Conservation (phyloP, 768 basidiomycete genomes). For the Lentinula raphanica region DNA sequence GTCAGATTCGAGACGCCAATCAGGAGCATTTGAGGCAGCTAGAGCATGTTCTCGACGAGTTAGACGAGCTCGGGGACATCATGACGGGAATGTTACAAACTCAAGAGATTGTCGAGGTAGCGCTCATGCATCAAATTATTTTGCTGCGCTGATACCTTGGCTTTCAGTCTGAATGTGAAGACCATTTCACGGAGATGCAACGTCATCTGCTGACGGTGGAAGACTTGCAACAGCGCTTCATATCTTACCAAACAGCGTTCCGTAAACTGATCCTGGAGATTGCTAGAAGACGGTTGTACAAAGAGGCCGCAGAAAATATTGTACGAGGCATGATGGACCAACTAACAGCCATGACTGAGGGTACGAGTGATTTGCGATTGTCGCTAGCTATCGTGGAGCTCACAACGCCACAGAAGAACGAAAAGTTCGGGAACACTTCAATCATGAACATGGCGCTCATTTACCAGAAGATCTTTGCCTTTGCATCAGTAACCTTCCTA, state of each 20-base stretch:
- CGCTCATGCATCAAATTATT: background rate
- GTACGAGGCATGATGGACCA: constrained; percentile 62
- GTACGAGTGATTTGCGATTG: constrained; percentile 27
- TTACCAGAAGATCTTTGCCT: constrained; percentile 79
- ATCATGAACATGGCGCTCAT: constrained; percentile 64
- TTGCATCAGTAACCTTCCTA: constrained; percentile 69
- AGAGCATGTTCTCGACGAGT: constrained; percentile 47
- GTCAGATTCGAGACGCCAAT: constrained; percentile 32
- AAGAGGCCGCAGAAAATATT: constrained; percentile 59
- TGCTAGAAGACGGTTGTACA: constrained; percentile 59
- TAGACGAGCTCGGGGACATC: constrained; percentile 75
- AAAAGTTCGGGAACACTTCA: constrained; percentile 59
- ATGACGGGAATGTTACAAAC: constrained; percentile 73
- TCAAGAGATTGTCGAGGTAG: constrained; percentile 67
- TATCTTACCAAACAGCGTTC: constrained; percentile 69
- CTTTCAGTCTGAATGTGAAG: constrained; percentile 44
- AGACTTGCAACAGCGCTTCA: constrained; percentile 60
- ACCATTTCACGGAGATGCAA: constrained; percentile 51
- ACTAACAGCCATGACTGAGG: constrained; percentile 60
- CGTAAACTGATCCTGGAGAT: constrained; percentile 72
- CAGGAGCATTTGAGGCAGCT: constrained; percentile 48
- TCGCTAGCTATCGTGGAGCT: background rate
- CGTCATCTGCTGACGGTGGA: constrained; percentile 58
- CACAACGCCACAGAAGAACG: constrained; percentile 52
- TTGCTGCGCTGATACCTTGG: background rate